phyloP scores from a whole-genome alignment of 176 grass and related monocot species.

The Avena eriantha region DNA sequence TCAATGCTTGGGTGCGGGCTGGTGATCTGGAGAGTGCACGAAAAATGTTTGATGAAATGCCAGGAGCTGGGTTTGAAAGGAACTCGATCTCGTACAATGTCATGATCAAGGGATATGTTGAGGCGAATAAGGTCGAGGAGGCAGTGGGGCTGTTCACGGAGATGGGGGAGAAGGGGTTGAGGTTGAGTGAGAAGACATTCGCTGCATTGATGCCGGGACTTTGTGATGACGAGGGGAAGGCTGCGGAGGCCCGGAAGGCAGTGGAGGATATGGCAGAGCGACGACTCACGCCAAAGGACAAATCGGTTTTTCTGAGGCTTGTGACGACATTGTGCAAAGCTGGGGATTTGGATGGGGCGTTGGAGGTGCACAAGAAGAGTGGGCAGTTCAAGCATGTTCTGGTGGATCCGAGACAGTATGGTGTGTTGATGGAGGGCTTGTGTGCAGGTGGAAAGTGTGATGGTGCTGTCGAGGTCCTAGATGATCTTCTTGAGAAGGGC shows the following conservation, averaged over 20 bases:
- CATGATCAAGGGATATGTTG: conserved; percentile 91
- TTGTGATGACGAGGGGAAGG: conserved; percentile 71
- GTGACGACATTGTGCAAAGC: conserved; percentile 71
- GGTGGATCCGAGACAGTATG: conserved; percentile 71
- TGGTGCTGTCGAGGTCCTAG: conserved; percentile 59
- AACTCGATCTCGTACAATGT: conserved; percentile 82
- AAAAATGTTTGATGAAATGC: conserved; percentile 87
- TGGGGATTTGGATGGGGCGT: conserved; percentile 74
- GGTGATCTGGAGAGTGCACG: conserved; percentile 80
- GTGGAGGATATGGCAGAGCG: conserved; percentile 76
- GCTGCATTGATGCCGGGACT: conserved; percentile 86
- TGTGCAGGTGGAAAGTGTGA: conserved; percentile 69
- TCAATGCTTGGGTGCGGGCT: conserved; percentile 65
- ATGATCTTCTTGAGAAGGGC: conserved; percentile 87
- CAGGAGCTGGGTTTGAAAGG: conserved; percentile 37
- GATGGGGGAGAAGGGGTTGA: conserved; percentile 79
- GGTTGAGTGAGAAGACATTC: conserved; percentile 90
- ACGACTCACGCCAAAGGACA: conserved; percentile 81
- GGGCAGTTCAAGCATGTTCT: conserved; percentile 65
- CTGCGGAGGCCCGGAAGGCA: conserved; percentile 57
- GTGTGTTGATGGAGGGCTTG: conserved; percentile 79
- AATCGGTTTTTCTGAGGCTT: conserved; percentile 73
- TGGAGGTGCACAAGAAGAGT: conserved; percentile 82
- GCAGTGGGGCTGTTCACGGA: conserved; percentile 66
- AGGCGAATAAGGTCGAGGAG: conserved; percentile 53